Evolutionary conservation across 2,329 filamentous ascomycete genomes (phyloP), one percentile per base, ranked within the genome.

Genomic region (Pestalotiopsis sp.): DNA sequence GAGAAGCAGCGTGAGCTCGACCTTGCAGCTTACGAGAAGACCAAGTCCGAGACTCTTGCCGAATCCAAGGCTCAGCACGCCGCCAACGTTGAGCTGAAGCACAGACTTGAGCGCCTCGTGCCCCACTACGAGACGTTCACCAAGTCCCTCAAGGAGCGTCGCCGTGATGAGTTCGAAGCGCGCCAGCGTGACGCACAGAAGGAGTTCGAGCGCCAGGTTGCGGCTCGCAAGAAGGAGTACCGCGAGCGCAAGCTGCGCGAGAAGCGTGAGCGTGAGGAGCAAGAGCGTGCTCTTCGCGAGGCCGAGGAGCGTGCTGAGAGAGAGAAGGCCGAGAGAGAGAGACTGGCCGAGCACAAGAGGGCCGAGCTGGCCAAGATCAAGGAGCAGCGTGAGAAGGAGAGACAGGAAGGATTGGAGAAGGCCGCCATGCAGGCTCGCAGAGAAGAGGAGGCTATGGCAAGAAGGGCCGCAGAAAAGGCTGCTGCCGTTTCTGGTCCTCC

Each of bases 91-190:
- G 93, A 94, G 75, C 89, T 99, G 75, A 98, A 98, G 89, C 92
- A 97, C 82, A 93, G 96, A 78, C 90, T 99, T 65, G 91, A 88
- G 77, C 90, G 95, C 71, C 88, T 99, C 67, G 92, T 98, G 72
- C 88, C 91, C n/a, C 82, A 87, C 67, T 99, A 97, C 83, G 94
- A 96, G 80, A 83, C 84, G 11, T 98, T 97, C 89, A 91, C 93
- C 77, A 86, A 91, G 73, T 90, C 91, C 62, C 90, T 99, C 67
- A 93, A 93, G 71, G 92, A 96, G 81, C 92, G 94, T 78, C 93
- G 95, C 75, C 93, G 94, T 78, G 93, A 97, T 75, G 94, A 98
- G 82, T 99, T 98, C 75, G 96, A 98, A 87, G 95, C 93, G 85
- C 93, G 95, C 72, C 93, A 93, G 78, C 94, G 92, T 80, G 91